Conservation (phyloP, 2,329 filamentous ascomycete species). For the Aspergillus persii region DNA sequence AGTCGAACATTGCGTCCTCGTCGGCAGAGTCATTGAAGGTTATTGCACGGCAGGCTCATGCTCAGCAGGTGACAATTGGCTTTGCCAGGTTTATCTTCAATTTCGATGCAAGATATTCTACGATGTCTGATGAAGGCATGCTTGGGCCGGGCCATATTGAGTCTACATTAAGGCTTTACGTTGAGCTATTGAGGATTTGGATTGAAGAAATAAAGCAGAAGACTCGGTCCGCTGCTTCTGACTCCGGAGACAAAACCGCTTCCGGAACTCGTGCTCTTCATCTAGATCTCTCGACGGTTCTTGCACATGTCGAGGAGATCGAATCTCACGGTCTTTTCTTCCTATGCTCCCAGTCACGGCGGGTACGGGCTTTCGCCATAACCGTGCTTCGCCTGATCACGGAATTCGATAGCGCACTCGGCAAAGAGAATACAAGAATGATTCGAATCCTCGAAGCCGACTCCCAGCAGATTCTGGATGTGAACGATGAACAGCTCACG, state of each 20-base stretch:
- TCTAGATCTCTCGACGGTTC: slow-evolving; percentile 81
- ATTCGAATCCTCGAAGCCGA: slow-evolving; percentile 92
- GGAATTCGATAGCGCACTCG: slow-evolving; percentile 87
- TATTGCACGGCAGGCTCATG: slow-evolving; percentile 88
- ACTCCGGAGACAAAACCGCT: slow-evolving; percentile 60
- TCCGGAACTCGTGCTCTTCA: slow-evolving; percentile 71
- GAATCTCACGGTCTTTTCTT: slow-evolving; percentile 98
- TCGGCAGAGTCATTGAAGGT: slow-evolving; percentile 92
- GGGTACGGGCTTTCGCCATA: slow-evolving; percentile 85
- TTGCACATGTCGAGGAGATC: slow-evolving; percentile 92
- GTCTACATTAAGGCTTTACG: slow-evolving; percentile 85
- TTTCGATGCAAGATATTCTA: slow-evolving; percentile 95
- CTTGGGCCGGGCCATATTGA: slow-evolving; percentile 92
- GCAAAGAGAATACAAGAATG: slow-evolving; percentile 74
- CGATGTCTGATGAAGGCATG: slow-evolving; percentile 97
- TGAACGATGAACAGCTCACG: slow-evolving; percentile 80
- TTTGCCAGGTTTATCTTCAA: slow-evolving; percentile 98
- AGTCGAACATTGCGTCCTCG: slow-evolving; percentile 85
- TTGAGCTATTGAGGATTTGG: slow-evolving; percentile 94
- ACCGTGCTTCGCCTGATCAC: slow-evolving; percentile 88
- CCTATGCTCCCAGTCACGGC: slow-evolving; percentile 88
- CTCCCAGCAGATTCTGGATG: slow-evolving; percentile 81
- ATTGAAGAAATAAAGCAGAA: slow-evolving; percentile 93
- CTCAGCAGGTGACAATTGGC: slow-evolving; percentile 92
- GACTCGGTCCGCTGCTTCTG: slow-evolving; percentile 67